Conservation (phyloP, 192 early-diverging fungal species). For the Linnemannia elongata region DNA sequence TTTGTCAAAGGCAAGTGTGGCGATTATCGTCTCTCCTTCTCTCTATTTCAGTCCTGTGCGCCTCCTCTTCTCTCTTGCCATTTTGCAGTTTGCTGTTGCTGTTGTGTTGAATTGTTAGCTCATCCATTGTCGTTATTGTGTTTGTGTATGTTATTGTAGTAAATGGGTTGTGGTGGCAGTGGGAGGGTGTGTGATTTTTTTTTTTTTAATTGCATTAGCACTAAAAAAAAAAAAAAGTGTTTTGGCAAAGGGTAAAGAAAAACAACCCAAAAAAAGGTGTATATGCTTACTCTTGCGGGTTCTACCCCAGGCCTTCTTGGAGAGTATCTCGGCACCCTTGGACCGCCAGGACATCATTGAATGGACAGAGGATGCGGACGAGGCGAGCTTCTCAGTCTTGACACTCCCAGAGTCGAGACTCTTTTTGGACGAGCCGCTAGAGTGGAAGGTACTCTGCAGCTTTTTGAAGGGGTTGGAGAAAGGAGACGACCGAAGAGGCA, state of each 20-base stretch:
- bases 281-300: conserved; percentile 48
- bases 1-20: too few species aligned
- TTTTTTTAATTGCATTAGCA: conserved; percentile 28
- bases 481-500: conserved; percentile 23
- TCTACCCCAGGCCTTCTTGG: conserved; percentile 50
- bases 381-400: conserved; percentile 24
- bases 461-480: conserved; percentile 58
- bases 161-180: not conserved
- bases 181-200: not conserved
- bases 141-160: not conserved
- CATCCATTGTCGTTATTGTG: not conserved
- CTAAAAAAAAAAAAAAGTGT: not conserved
- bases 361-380: conserved; percentile 43
- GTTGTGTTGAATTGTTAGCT: too few species aligned
- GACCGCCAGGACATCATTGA: conserved; percentile 58
- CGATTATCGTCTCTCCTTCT: too few species aligned
- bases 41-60: too few species aligned
- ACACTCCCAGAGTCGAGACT: not conserved
- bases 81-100: too few species aligned
- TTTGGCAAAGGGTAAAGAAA: not conserved
- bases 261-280: conserved; percentile 4
- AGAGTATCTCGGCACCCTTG: conserved; percentile 47
- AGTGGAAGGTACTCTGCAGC: conserved; percentile 32
- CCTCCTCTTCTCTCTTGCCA: too few species aligned
- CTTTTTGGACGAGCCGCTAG: conserved; percentile 15